Conservation (phyloP, 202 grass and related monocot species). For the Panicum virgatum region DNA sequence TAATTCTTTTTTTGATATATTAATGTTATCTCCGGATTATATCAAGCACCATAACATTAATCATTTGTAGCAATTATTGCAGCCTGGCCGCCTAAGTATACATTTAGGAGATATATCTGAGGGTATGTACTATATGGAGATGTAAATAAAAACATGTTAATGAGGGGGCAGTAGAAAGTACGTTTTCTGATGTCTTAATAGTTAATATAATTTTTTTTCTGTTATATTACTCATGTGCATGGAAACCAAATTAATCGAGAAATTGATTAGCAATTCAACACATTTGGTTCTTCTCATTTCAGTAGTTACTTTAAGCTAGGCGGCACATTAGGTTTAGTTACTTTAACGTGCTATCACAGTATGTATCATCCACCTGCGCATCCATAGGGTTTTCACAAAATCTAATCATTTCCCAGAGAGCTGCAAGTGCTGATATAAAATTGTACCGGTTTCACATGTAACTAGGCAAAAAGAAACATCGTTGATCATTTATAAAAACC, state of each 20-base stretch:
- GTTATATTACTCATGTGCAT: too few relatives aligned
- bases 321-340: not conserved
- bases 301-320: not conserved
- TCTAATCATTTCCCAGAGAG: not conserved
- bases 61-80: not conserved
- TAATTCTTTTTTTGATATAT: not conserved
- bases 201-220: not conserved
- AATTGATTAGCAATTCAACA: not conserved
- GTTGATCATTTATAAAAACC: not conserved
- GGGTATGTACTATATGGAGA: not conserved
- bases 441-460: not conserved
- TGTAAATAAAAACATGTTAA: not conserved
- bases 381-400: too few relatives aligned
- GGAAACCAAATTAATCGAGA: not conserved
- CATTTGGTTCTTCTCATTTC: not conserved
- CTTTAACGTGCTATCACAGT: not conserved
- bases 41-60: too few relatives aligned
- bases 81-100: not conserved
- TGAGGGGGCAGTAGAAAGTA: not conserved
- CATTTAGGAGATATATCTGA: not conserved
- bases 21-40: not conserved
- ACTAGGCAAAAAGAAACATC: not conserved
- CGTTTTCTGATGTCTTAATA: not conserved
- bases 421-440: not conserved
- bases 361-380: not conserved